phyloP scores from a whole-genome alignment of 73 alveolate genomes.

The Diophrys sp. region DNA sequence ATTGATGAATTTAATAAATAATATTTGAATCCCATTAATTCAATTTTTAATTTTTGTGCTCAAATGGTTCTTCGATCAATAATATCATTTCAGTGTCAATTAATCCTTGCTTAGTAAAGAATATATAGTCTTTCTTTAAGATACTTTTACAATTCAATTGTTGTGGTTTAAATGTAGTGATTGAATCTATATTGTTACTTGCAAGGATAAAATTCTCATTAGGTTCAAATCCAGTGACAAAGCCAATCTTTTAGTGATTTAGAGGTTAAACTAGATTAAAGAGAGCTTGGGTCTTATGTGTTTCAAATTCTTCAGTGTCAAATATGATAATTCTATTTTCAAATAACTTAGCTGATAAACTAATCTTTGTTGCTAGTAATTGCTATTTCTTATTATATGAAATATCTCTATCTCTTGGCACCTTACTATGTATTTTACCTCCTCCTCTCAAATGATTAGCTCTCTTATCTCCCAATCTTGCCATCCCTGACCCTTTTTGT shows the following conservation, averaged over 20 bases:
- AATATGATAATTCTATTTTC: conserved; percentile 48
- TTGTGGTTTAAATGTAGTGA: conserved; percentile 24
- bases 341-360: conserved; percentile 43
- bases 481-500: conserved; percentile 64
- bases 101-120: conserved; percentile 48
- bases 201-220: conserved; percentile 51
- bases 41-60: too few species aligned
- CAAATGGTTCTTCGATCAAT: conserved; percentile 33
- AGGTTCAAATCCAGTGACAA: conserved; percentile 35
- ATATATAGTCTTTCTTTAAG: conserved; percentile 40
- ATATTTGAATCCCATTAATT: too few species aligned
- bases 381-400: conserved; percentile 44
- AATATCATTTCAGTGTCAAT: conserved; percentile 39
- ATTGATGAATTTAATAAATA: too few species aligned
- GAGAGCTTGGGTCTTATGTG: conserved; percentile 50
- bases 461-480: conserved; percentile 65
- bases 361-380: conserved; percentile 48
- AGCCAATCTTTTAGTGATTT: conserved; percentile 27
- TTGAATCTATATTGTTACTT: conserved; percentile 15
- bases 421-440: conserved; percentile 72
- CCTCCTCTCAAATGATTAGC: conserved; percentile 59
- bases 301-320: conserved; percentile 42
- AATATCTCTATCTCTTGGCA: conserved; percentile 53
- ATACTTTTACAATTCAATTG: conserved; percentile 36
- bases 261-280: conserved; percentile 33